These are phyloP conservation scores for Globisporangium takayamanum DNA, from an alignment of 352 stramenopile genomes.

Conservation along the genomic window DNA sequence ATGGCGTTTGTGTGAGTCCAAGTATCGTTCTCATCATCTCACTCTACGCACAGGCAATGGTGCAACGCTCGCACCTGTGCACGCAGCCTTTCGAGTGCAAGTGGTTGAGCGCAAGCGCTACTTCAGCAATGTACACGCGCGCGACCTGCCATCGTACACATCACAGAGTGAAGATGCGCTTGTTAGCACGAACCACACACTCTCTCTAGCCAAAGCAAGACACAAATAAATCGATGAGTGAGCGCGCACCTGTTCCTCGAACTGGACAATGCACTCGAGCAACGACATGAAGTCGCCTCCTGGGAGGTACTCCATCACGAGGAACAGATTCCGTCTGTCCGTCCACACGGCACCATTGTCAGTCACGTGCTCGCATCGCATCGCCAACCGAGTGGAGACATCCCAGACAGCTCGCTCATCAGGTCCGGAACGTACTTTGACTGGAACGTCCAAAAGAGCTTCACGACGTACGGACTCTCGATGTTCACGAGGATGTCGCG, in stretches of 20 bases:
- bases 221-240: neutral
- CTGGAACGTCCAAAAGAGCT: conserved; percentile 90
- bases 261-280: conserved; percentile 81
- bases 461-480: conserved; percentile 88
- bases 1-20: neutral
- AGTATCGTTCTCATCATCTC: too few relatives aligned
- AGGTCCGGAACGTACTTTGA: conserved; percentile 47
- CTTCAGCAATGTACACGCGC: conserved; percentile 83
- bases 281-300: conserved; percentile 89
- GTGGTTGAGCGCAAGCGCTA: conserved; percentile 82
- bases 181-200: neutral
- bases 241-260: conserved; percentile 66
- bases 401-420: conserved; percentile 12
- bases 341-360: neutral
- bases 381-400: too few relatives aligned
- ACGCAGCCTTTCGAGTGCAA: conserved; percentile 82
- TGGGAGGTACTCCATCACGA: conserved; percentile 89
- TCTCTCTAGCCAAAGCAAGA: neutral
- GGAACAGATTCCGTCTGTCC: conserved; percentile 70
- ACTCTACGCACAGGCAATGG: neutral
- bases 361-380: neutral
- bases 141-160: conserved; percentile 42
- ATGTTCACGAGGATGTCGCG: conserved; percentile 84
- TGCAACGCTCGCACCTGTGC: conserved; percentile 37
- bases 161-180: neutral